Percentiles rank a stretch among this genome's conserved stretches.
phyloP scores from a whole-genome alignment of 495 filamentous ascomycete genomes.

The Hyaloscypha variabilis region DNA sequence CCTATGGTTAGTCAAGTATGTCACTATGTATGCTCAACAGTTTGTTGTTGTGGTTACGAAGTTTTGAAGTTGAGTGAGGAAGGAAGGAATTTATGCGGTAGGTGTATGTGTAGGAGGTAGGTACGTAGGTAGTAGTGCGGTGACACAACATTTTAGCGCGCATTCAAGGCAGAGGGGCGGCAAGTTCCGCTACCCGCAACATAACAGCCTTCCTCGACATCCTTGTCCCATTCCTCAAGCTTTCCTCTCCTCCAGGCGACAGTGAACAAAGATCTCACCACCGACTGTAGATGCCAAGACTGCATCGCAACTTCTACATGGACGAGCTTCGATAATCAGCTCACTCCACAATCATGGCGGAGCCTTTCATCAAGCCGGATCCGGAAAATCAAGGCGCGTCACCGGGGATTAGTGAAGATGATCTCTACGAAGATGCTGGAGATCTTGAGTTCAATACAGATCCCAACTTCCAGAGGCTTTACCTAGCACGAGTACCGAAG shows the following conservation, averaged over 20 bases:
- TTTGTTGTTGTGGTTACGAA: conserved; percentile 16
- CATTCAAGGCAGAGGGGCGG: not conserved
- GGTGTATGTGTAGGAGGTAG: no score
- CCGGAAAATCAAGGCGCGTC: conserved; percentile 59
- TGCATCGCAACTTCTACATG: conserved; percentile 22
- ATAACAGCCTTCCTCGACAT: not conserved
- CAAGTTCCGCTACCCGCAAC: not conserved
- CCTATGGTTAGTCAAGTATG: conserved; percentile 22
- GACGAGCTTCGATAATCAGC: conserved; percentile 19
- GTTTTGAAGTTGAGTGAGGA: not conserved
- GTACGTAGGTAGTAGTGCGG: not conserved
- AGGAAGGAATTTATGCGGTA: not conserved
- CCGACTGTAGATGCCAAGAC: conserved; percentile 4
- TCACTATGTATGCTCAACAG: not conserved
- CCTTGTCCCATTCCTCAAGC: conserved; percentile 2
- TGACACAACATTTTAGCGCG: not conserved
- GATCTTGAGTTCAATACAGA: conserved; percentile 74
- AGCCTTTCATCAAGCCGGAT: conserved; percentile 65
- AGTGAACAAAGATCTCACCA: conserved; percentile 12
- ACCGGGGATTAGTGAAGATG: conserved; percentile 68
- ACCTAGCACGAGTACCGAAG: conserved; percentile 75
- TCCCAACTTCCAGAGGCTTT: conserved; percentile 49
- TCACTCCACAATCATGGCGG: conserved; percentile 39
- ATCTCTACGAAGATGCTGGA: conserved; percentile 85
- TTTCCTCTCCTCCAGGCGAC: not conserved